Evolutionary conservation across 140 eudicot species (phyloP), one percentile per base, ranked within the genome.

Genomic region (Ambrosia hybrid): DNA sequence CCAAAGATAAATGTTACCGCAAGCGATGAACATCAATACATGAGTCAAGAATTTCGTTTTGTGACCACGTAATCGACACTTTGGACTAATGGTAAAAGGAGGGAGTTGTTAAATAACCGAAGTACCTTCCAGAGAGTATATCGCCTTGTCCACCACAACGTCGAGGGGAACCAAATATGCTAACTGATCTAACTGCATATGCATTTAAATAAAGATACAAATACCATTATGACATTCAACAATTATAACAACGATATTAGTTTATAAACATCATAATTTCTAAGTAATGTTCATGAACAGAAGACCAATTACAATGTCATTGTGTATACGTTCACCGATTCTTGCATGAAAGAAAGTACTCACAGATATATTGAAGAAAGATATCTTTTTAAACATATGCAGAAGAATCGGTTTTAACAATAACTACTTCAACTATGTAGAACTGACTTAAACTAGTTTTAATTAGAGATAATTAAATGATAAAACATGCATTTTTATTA

Each of bases 71-170:
- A n/a, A n/a, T n/a, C n/a, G n/a, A n/a, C n/a, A n/a, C n/a, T n/a
- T n/a, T n/a, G n/a, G n/a, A n/a, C 43, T 38, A 38, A 38, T 38
- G 4, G 43, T 4, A 3, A 3, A 17, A 13, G 3, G 8, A 69
- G 36, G 6, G 65, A 41, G 65, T 13, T 38, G 45, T 70, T 62
- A 39, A 48, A 51, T 61, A 46, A 73, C 26, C 46, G 14, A 59
- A 59, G 72, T 83, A 82, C 99, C 99, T 86, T 81, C 99, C 99
- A 57, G 99, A 90, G 45, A 94, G 99, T 81, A 94, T 88, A 80
- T 94, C 99, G 65, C 99, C 99, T 82, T 94, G 99, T 52, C 99
- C 99, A 73, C 99, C 99, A 76, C 99, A 94, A 63, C 97, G 99
- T 70, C 99, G 80, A 9, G 96, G 99, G 73, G 99, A 90, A 62